Evolutionary conservation across 768 basidiomycete species (phyloP), one percentile per base, ranked within the genome.

Genomic region (Trametes punicea): DNA sequence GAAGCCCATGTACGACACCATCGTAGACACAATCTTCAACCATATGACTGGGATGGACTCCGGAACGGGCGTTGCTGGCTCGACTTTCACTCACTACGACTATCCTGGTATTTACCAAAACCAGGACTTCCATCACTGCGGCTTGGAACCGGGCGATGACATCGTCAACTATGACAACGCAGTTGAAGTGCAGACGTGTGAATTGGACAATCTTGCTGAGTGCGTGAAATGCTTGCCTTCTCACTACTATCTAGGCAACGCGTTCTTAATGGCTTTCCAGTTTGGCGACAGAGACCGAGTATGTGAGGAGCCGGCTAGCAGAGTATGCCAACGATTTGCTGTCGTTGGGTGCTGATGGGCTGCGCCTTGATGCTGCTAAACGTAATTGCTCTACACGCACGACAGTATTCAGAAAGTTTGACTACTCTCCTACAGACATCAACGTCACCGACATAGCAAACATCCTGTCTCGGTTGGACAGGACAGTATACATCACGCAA

Each of bases 311-410:
- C 1, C 67, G 73, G 4, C 74, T 88, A 2, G 84, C 83, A 0
- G 60, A 68, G 23, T 86, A 85, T 64, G 80, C 65, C 5, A 84
- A 86, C 61, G 82, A 87, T 50, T 67, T 88, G 1, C 56, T 86
- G 23, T 80, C 80, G 0, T 73, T 88, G 8, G 85, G 85, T 1
- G 77, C 81, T 0, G 82, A 84, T 57, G 85, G 85, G 0, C 70
- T 86, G 26, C 75, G 85, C 1, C 68, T 87, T 20, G 85, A 88
- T 63, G 83, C 85, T 16, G 75, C 83, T 0, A 88, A 88, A 71
- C 76, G 84, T 85, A 61, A 54, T 75, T 47, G 7, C 2, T 26
- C 9, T 4, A 6, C 6, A 27, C 31, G n/a, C 21, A 20, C 4
- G 18, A 8, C 23, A 36, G n/a, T 36, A 31, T 45, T n/a, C 31